Evolutionary conservation across 495 filamentous ascomycete species (phyloP), one percentile per base, ranked within the genome.

Genomic region (Amphirosellinia nigrospora): DNA sequence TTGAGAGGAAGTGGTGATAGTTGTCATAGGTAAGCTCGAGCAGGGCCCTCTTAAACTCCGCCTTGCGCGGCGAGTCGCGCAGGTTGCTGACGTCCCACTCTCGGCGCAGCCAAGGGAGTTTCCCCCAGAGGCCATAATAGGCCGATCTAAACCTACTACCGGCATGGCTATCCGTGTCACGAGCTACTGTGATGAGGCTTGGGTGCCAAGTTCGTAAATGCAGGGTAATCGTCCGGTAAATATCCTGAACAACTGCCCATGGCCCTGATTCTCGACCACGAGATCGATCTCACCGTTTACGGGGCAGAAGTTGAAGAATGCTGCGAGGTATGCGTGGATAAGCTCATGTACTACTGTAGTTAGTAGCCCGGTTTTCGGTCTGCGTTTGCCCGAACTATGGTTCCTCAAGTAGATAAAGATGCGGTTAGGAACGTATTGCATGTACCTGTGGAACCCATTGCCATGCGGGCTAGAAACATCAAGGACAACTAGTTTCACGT

Each of bases 81-180:
- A 58, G 16, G n/a, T 36, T 21, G 2, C 10, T 58, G 9, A 58
- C 55, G 0, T 36, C 30, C 55, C 55, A 58, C 30, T 36, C 30
- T 0, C 3, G 16, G 3, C 19, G 30, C 4, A 36, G 6, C 30
- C 16, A 32, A 6, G 23, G 23, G 23, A 30, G 10, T 1, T 7
- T 30, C 0, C 3, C 13, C 4, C 11, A 4, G 0, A 30, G 4
- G 13, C 4, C 13, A 26, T 53, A 53, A 26, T 53, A 53, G 16
- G 0, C 0, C 4, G 13, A 7, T 4, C 28, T 0, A 53, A 53
- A 53, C 11, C 1, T 30, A 13, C 11, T 5, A 1, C 26, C 5
- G 7, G 13, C 11, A 13, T 6, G 2, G 16, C 0, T 7, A 0
- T 28, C 23, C 10, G 1, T 0, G 15, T 3, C 8, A 15, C 1